These are phyloP conservation scores for Russula earlei DNA, from an alignment of 768 basidiomycete genomes.

Conservation along the genomic window DNA sequence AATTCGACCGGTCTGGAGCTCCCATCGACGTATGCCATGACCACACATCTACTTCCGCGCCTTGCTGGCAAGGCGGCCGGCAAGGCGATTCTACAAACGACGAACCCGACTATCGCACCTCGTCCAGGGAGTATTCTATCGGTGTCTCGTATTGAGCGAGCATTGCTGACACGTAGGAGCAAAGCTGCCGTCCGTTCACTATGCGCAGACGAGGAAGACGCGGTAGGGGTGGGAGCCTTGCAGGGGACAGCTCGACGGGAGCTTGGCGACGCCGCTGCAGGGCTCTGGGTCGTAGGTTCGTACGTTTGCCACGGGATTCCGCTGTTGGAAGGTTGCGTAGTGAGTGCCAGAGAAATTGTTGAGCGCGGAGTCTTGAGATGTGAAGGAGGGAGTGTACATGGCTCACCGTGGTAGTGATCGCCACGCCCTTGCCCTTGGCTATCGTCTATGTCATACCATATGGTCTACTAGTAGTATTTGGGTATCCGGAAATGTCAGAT, in stretches of 20 bases:
- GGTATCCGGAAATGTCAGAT: too few relatives aligned
- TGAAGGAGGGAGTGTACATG: conserved; percentile 18
- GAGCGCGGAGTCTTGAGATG: conserved; percentile 23
- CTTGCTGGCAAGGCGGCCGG: conserved; percentile 29
- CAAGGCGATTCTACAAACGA: conserved; percentile 54
- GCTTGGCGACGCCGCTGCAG: conserved; percentile 30
- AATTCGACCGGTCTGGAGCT: conserved; percentile 25
- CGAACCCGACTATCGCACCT: conserved; percentile 57
- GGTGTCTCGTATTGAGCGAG: conserved; percentile 53
- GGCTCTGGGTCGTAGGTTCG: conserved; percentile 64
- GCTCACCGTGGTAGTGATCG: conserved; percentile 11
- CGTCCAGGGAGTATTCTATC: conserved; percentile 41
- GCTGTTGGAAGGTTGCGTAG: conserved; percentile 71
- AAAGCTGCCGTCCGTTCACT: conserved; percentile 44
- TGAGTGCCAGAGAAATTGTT: conserved; percentile 52
- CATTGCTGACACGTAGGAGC: conserved; percentile 41
- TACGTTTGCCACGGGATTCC: conserved; percentile 69
- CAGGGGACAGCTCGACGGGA: conserved; percentile 38
- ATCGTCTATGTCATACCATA: not conserved
- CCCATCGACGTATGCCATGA: conserved; percentile 50
- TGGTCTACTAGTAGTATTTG: too few relatives aligned
- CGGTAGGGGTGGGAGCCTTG: conserved; percentile 34
- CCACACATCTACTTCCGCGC: conserved; percentile 51
- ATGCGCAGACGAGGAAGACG: conserved; percentile 22
- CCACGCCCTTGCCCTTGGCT: not conserved